Evolutionary conservation across 768 basidiomycete genomes (phyloP).

Genomic region (Suillus cothurnatus): DNA sequence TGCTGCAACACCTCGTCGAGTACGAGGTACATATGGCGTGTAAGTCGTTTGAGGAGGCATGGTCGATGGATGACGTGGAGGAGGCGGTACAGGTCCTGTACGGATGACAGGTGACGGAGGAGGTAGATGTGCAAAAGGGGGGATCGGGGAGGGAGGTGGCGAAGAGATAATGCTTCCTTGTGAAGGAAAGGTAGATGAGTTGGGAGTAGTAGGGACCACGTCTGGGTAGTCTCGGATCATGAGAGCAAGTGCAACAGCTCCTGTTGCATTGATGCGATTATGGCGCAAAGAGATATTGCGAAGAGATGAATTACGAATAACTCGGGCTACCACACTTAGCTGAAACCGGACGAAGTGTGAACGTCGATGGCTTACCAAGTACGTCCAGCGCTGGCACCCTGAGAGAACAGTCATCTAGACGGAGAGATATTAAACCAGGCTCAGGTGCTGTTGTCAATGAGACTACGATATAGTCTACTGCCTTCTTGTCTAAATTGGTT

Average conservation of each 20-base stretch:
- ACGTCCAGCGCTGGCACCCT: slow-evolving; percentile 75
- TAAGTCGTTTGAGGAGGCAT: slow-evolving; percentile 69
- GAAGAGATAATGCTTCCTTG: slow-evolving; percentile 29
- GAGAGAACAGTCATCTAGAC: slow-evolving; percentile 85
- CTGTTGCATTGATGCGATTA: slow-evolving; percentile 82
- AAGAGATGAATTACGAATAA: slow-evolving; percentile 80
- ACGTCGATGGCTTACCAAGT: slow-evolving; percentile 58
- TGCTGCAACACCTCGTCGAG: slow-evolving; percentile 46
- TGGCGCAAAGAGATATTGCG: slow-evolving; percentile 89
- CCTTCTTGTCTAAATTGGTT: slow-evolving; percentile 80
- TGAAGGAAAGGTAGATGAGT: slow-evolving; percentile 11
- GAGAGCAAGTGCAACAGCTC: slow-evolving; percentile 89
- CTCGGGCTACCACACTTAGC: slow-evolving; percentile 56
- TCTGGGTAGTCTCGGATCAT: slow-evolving; percentile 98
- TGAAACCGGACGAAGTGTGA: not conserved
- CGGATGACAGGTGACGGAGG: slow-evolving; percentile 30
- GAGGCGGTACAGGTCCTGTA: slow-evolving; percentile 45
- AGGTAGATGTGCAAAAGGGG: slow-evolving; percentile 26
- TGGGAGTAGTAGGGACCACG: slow-evolving; percentile 41
- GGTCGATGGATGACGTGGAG: slow-evolving; percentile 51
- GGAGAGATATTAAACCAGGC: slow-evolving; percentile 69
- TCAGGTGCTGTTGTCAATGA: slow-evolving; percentile 49
- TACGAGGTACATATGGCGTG: slow-evolving; percentile 79
- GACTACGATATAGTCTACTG: slow-evolving; percentile 78
- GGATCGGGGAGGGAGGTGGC: slow-evolving; percentile 34